These are phyloP conservation scores for Naganishia vishniacii DNA, from an alignment of 768 basidiomycete species.

Conservation along the genomic window DNA sequence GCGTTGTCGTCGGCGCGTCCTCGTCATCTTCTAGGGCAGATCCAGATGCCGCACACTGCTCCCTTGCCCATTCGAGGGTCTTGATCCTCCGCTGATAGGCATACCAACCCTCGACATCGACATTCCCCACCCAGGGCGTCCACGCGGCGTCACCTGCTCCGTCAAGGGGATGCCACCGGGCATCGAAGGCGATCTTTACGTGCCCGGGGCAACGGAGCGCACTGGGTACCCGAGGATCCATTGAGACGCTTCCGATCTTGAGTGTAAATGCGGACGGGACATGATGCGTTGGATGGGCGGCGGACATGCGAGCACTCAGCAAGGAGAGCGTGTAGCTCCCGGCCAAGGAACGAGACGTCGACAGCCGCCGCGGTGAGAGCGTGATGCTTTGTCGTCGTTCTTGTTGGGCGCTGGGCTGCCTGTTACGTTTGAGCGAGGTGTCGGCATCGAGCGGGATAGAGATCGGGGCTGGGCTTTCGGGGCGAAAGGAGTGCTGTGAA, in stretches of 20 bases:
- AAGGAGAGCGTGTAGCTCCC: slow-evolving; percentile 47
- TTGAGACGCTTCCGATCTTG: slow-evolving; percentile 32
- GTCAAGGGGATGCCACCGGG: slow-evolving; percentile 41
- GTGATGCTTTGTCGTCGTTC: slow-evolving; percentile 3
- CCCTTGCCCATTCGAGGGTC: not conserved
- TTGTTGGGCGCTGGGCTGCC: not conserved
- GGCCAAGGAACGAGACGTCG: slow-evolving; percentile 39
- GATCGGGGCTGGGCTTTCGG: not conserved
- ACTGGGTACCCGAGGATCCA: slow-evolving; percentile 31
- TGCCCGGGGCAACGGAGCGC: slow-evolving; percentile 35
- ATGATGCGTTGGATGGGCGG: slow-evolving; percentile 39
- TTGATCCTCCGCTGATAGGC: slow-evolving; percentile 5
- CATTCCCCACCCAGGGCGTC: slow-evolving; percentile 43
- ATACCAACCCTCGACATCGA: slow-evolving; percentile 40
- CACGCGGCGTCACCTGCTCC: slow-evolving; percentile 22
- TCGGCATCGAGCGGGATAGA: no score
- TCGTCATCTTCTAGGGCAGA: not conserved
- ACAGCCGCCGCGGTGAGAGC: slow-evolving; percentile 8
- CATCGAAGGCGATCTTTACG: slow-evolving; percentile 37
- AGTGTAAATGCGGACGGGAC: slow-evolving; percentile 37
- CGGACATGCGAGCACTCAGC: slow-evolving; percentile 46
- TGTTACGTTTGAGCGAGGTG: not conserved
- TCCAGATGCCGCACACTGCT: not conserved
- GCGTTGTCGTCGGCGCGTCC: not conserved
- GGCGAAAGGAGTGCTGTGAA: slow-evolving; percentile 8